Conservation (phyloP, 2,329 filamentous ascomycete genomes). For the Fusarium goolgardi region DNA sequence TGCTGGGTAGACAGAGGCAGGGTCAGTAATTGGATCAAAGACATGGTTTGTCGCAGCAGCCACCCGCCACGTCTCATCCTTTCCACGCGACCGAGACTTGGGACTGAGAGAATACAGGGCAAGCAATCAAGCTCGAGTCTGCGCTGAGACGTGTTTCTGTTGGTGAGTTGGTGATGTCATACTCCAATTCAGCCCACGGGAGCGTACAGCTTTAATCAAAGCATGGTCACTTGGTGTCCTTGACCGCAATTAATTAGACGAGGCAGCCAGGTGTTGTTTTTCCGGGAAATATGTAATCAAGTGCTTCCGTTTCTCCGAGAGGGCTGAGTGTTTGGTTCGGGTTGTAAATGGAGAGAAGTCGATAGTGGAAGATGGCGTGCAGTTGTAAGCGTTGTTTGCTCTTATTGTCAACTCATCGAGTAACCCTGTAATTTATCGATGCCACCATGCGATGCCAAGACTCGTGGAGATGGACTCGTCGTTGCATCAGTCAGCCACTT, state of each 20-base stretch:
- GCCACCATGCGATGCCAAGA: not conserved
- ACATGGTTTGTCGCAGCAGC: slow-evolving; percentile 20
- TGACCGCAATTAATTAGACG: slow-evolving; percentile 8
- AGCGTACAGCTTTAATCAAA: slow-evolving; percentile 18
- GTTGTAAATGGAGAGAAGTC: not conserved
- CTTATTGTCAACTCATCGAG: not conserved
- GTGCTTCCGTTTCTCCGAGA: slow-evolving; percentile 1
- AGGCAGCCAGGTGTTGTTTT: not conserved
- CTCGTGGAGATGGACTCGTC: not conserved
- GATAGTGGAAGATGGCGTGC: not conserved
- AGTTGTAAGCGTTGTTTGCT: not conserved
- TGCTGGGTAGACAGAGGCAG: not conserved
- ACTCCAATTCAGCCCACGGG: slow-evolving; percentile 17
- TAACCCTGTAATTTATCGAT: not conserved
- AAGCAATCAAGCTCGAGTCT: slow-evolving; percentile 28
- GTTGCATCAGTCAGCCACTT: slow-evolving; percentile 1
- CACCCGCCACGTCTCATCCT: slow-evolving; percentile 26
- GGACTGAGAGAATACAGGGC: not conserved
- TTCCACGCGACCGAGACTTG: not conserved
- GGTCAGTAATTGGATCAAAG: slow-evolving; percentile 8
- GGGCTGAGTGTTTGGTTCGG: not conserved
- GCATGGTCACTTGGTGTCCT: not conserved
- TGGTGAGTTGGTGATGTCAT: slow-evolving; percentile 6
- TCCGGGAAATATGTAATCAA: not conserved
- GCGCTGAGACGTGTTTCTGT: slow-evolving; percentile 7